These are phyloP conservation scores for Strobilomyces confusus DNA, from an alignment of 768 basidiomycete genomes.

Conservation along the genomic window DNA sequence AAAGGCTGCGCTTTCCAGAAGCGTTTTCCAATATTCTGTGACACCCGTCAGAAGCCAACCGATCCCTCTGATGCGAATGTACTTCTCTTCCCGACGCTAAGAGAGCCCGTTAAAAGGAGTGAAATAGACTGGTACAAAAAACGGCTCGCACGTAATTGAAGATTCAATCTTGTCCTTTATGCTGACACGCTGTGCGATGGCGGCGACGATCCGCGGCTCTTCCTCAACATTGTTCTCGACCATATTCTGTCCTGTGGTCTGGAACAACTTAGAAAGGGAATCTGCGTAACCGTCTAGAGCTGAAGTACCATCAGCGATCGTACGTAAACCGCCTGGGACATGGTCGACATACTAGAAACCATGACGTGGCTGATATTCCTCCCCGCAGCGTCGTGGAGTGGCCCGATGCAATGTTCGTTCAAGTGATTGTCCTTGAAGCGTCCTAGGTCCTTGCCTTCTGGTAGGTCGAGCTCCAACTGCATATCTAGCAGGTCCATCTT, in stretches of 20 bases:
- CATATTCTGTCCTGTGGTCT: constrained; percentile 5
- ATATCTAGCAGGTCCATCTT: constrained; percentile 9
- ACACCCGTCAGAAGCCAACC: neutral
- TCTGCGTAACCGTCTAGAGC: constrained; percentile 1
- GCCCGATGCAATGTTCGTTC: neutral
- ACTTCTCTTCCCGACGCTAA: constrained; percentile 15
- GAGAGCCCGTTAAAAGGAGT: neutral
- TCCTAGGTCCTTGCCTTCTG: neutral
- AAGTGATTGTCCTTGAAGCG: neutral
- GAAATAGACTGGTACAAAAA: neutral
- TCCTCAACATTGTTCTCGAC: constrained; percentile 3
- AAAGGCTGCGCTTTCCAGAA: constrained; percentile 8
- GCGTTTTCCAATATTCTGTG: constrained; percentile 12
- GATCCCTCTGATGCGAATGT: neutral
- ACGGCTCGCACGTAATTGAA: constrained; percentile 7
- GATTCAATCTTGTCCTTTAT: constrained; percentile 15
- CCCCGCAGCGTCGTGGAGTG: constrained; percentile 1
- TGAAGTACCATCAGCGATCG: neutral
- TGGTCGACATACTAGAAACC: constrained; percentile 8
- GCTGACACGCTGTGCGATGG: constrained; percentile 15
- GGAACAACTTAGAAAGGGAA: constrained; percentile 3
- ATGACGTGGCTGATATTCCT: neutral
- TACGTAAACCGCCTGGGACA: neutral
- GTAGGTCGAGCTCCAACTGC: constrained; percentile 2
- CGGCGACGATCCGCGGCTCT: constrained; percentile 7